phyloP scores from a whole-genome alignment of 2,329 filamentous ascomycete genomes.

The Calonectria leucothoes region DNA sequence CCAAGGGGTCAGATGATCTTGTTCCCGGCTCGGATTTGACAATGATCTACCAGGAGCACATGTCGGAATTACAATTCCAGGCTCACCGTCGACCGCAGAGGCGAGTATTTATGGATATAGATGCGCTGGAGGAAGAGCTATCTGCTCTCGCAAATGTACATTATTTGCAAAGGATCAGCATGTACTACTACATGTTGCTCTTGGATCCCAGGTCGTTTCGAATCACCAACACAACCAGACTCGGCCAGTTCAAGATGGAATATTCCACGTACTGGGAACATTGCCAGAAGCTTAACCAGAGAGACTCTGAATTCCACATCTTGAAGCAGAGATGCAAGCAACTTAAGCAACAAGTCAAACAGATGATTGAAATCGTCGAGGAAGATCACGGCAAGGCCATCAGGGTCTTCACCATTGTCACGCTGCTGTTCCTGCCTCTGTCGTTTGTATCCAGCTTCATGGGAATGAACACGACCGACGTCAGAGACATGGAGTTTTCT shows the following conservation, averaged over 20 bases:
- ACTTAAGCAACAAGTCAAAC: conserved; percentile 38
- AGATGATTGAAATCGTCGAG: conserved; percentile 40
- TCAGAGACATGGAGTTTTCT: conserved; percentile 50
- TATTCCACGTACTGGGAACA: background rate
- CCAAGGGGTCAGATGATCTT: background rate
- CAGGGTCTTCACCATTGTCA: conserved; percentile 53
- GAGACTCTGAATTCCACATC: background rate
- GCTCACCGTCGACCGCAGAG: background rate
- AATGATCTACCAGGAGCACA: background rate
- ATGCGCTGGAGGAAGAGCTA: background rate
- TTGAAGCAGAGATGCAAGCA: background rate
- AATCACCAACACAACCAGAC: background rate
- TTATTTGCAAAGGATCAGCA: background rate
- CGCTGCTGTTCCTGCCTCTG: conserved; percentile 52
- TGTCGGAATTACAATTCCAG: background rate
- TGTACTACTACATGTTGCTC: background rate
- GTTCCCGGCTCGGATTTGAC: background rate
- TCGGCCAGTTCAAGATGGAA: background rate
- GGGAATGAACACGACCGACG: conserved; percentile 58
- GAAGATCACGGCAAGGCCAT: conserved; percentile 48
- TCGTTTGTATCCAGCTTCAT: conserved; percentile 46
- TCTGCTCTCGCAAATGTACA: background rate
- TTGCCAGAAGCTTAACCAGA: background rate
- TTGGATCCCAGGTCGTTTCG: background rate
- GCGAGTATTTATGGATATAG: background rate